Base-by-base conservation (phyloP, 2,329 filamentous ascomycete genomes). In the Ascochyta koolunga region DNA sequence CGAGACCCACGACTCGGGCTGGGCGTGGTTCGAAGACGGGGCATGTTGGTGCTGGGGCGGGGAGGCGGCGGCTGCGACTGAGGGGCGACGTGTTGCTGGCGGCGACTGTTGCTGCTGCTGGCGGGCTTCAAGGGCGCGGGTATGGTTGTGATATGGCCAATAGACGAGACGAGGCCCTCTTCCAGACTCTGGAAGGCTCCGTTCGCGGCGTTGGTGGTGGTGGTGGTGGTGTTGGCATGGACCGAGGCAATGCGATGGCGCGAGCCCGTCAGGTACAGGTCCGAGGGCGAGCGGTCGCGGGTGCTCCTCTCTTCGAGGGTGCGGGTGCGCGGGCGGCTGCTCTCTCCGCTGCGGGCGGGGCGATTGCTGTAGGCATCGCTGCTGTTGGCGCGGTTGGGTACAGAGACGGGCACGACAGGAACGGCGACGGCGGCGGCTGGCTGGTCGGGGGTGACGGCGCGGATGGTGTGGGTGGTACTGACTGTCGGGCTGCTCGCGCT, bases 171-270 rank as follows among this genome's bases (percentile, higher is more conserved):
- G 38, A 76, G 67, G 21, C 70, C 70, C 58, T 77, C 76, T 56
- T 76, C 74, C 45, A 74, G 64, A 58, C 68, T 71, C 61, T 80
- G 75, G 42, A 82, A 79, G 43, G 80, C 78, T 41, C 83, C 79
- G 4, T 85, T 83, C 4, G 80, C 76, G 7, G 85, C 81, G 43
- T 50, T 51, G 27, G 87, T 88, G 24, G 62, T 4, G 27, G 9
- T 31, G 27, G 6, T 31, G 27, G 24, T 15, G 29, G 7, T n/a
- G 46, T 49, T 53, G 31, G 87, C 88, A 62, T 88, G 87, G 63
- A 91, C 84, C 24, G 89, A 91, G 43, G 88, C 87, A 37, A 91
- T 84, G 45, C 88, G 82, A 64, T 87, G 84, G 45, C 88, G 83
- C 62, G 77, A 80, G 9, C 51, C n/a, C 54, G 85, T 75, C 39